Evolutionary conservation across 2,329 filamentous ascomycete genomes (phyloP).

Genomic region (Aspergillus viridinutans): DNA sequence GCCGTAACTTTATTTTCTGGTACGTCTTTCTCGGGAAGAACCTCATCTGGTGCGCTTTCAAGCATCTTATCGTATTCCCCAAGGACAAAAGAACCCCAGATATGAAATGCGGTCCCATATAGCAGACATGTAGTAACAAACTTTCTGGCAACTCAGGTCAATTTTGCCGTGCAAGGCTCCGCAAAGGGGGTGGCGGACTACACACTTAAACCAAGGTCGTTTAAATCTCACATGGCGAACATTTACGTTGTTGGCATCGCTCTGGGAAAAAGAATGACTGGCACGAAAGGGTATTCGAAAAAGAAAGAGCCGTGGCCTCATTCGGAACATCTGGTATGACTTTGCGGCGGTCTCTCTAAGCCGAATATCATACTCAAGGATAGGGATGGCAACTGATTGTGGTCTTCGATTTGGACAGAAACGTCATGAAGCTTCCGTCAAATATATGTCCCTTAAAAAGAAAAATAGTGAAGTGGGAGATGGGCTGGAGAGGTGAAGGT

Average conservation of each 20-base stretch:
- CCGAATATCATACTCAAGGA: conserved; percentile 4
- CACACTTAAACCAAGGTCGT: conserved; percentile 33
- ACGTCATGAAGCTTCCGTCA: neutral
- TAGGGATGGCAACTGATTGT: neutral
- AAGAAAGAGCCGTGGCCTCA: conserved; percentile 26
- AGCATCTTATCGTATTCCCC: conserved; percentile 25
- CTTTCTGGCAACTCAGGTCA: conserved; percentile 15
- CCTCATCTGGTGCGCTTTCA: conserved; percentile 14
- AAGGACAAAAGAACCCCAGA: conserved; percentile 31
- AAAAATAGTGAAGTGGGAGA: neutral
- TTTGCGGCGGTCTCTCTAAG: conserved; percentile 6
- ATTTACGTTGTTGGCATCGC: conserved; percentile 14
- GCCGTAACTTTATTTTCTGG: neutral
- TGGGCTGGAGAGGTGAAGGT: neutral
- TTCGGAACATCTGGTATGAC: conserved; percentile 30
- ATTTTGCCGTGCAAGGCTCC: neutral
- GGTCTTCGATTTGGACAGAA: neutral
- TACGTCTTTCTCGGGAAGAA: neutral
- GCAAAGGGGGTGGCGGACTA: conserved; percentile 3
- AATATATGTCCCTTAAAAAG: neutral
- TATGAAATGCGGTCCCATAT: conserved; percentile 30
- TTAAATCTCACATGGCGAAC: conserved; percentile 31
- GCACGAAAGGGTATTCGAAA: conserved; percentile 20
- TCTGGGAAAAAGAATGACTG: conserved; percentile 16
- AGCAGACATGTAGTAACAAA: conserved; percentile 27